Evolutionary conservation across 768 basidiomycete genomes (phyloP).

Genomic region (Tulasnella sp.): DNA sequence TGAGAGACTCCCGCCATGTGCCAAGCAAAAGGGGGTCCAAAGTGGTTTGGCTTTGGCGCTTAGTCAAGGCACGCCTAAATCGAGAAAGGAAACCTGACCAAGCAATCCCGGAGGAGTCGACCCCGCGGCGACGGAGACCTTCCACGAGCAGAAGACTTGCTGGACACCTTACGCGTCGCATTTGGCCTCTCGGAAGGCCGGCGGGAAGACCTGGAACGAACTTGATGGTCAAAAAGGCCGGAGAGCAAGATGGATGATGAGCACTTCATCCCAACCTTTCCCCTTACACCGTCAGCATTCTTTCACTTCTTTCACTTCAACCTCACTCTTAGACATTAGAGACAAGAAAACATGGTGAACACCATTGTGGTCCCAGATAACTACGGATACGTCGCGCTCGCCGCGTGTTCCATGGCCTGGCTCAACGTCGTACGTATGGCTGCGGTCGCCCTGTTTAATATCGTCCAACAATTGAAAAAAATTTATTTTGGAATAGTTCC

Average conservation of each 20-base stretch:
- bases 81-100: slow-evolving; percentile 10
- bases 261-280: background rate
- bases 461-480: background rate
- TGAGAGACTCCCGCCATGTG: background rate
- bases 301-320: background rate
- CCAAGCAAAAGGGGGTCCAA: background rate
- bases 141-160: background rate
- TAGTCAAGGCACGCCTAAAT: background rate
- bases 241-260: background rate
- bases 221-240: background rate
- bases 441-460: background rate
- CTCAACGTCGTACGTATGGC: slow-evolving; percentile 22
- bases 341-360: background rate
- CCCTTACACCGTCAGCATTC: background rate
- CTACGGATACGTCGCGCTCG: slow-evolving; percentile 25
- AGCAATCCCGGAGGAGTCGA: background rate
- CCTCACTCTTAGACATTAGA: background rate
- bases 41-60: background rate
- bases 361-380: slow-evolving; percentile 26
- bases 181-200: background rate
- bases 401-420: slow-evolving; percentile 15
- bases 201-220: background rate
- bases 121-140: background rate
- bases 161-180: background rate
- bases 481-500: slow-evolving; percentile 9